Conservation (phyloP, 1,284 basidiomycete genomes). For the Neolentinus lepideus region DNA sequence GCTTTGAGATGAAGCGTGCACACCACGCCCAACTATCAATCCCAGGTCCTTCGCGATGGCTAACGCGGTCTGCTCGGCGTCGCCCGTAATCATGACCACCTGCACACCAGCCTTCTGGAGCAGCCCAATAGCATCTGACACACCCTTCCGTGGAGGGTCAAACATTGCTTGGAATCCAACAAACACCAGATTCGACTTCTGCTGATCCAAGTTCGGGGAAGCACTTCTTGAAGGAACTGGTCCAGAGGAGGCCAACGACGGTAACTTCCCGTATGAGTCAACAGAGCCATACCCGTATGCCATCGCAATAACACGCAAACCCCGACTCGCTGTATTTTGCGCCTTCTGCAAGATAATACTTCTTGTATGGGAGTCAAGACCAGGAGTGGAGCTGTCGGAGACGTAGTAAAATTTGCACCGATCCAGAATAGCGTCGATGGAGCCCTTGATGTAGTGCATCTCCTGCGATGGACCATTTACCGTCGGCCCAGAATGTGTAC, state of each 20-base stretch:
- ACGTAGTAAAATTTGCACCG: conserved; percentile 87
- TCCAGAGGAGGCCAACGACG: conserved; percentile 15
- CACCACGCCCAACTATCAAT: conserved; percentile 45
- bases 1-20: conserved; percentile 8
- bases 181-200: conserved; percentile 64
- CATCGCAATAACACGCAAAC: conserved; percentile 86
- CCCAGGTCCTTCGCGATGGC: conserved; percentile 90
- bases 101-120: conserved; percentile 86
- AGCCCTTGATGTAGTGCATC: conserved; percentile 88
- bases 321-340: conserved; percentile 63
- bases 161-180: conserved; percentile 93
- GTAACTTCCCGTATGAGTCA: conserved; percentile 22
- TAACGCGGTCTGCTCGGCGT: conserved; percentile 86
- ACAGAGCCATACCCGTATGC: conserved; percentile 74
- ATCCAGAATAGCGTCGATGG: conserved; percentile 82
- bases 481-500: conserved; percentile 36
- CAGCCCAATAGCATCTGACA: conserved; percentile 79
- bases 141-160: conserved; percentile 90
- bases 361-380: conserved; percentile 63
- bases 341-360: conserved; percentile 67
- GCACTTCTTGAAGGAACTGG: conserved; percentile 15
- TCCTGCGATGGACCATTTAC: conserved; percentile 43
- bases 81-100: conserved; percentile 98
- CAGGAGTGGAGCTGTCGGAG: conserved; percentile 75
- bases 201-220: conserved; percentile 34